Conservation (phyloP, 441 rosid genomes). For the Populus hybrid region DNA sequence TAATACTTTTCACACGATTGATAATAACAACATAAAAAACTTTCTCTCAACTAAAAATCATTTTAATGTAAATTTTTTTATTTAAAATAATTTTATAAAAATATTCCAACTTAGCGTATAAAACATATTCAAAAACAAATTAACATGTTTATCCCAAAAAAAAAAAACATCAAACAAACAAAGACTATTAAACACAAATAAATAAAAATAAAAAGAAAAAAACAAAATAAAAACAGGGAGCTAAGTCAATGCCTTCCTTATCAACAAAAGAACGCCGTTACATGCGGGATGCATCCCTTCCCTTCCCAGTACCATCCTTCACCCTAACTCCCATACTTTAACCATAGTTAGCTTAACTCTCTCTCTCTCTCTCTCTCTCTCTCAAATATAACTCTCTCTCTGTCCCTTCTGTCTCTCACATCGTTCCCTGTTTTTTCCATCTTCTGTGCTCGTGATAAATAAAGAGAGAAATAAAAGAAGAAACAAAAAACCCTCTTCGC, state of each 20-base stretch:
- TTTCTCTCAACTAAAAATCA: too few species aligned
- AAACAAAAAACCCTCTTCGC: constrained; percentile 3
- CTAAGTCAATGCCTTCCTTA: constrained; percentile 1
- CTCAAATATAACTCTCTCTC: neutral
- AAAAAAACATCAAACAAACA: neutral
- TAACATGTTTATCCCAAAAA: neutral
- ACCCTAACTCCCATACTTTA: neutral
- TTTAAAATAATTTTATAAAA: too few species aligned
- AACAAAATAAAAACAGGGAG: neutral
- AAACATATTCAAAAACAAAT: neutral
- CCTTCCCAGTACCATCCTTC: neutral
- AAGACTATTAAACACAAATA: neutral
- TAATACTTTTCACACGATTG: too few species aligned
- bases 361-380: constrained; percentile 2
- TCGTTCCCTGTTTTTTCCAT: constrained; percentile 10
- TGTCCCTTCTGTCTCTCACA: constrained; percentile 8
- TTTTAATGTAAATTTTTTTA: too few species aligned
- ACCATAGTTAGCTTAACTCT: constrained; percentile 14
- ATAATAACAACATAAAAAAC: too few species aligned
- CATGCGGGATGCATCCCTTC: neutral
- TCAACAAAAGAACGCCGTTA: constrained; percentile 5
- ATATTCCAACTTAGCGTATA: too few species aligned
- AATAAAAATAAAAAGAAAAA: neutral
- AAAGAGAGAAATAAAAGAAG: neutral
- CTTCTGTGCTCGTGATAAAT: neutral